Conservation (phyloP, 1,139 yeast species). For the Hanseniaspora uvarum region DNA sequence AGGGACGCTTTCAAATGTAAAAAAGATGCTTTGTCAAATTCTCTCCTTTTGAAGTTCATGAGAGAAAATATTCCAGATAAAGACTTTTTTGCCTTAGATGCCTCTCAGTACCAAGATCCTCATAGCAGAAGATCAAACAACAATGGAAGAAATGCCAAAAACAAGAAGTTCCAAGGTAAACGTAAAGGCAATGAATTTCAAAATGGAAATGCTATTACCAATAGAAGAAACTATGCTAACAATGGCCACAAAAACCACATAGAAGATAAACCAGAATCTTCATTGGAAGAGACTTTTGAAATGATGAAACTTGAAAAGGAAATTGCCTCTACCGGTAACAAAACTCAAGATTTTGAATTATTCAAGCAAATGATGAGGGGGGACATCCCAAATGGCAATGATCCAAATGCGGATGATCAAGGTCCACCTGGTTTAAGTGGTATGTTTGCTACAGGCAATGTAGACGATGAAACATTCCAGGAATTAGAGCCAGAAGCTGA, state of each 20-base stretch:
- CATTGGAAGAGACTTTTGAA: conserved; percentile 30
- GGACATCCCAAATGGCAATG: conserved; percentile 38
- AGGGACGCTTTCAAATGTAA: conserved; percentile 22
- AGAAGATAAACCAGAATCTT: conserved; percentile 40
- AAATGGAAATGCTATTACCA: conserved; percentile 19
- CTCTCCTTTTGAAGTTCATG: background rate
- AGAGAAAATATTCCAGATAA: conserved; percentile 34
- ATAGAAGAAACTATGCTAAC: conserved; percentile 20
- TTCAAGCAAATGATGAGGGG: conserved; percentile 57
- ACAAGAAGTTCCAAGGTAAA: conserved; percentile 13
- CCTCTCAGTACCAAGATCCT: conserved; percentile 1
- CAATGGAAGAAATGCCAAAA: conserved; percentile 18
- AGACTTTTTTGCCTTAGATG: conserved; percentile 36
- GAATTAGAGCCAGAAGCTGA: conserved; percentile 6
- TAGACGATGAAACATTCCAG: conserved; percentile 1
- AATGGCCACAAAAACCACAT: conserved; percentile 25
- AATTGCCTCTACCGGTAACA: conserved; percentile 36
- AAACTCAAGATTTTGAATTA: conserved; percentile 60
- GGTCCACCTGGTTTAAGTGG: conserved; percentile 10
- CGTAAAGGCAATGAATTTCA: background rate
- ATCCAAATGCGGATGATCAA: background rate
- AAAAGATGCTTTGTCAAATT: conserved; percentile 9
- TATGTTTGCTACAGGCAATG: conserved; percentile 8
- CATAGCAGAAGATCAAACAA: conserved; percentile 18
- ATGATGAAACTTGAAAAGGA: conserved; percentile 29